A percentile compares a stretch with the other conserved stretches of the same genome.
Conservation (phyloP, 2,329 filamentous ascomycete genomes). For the Chalaropsis thielavioides region DNA sequence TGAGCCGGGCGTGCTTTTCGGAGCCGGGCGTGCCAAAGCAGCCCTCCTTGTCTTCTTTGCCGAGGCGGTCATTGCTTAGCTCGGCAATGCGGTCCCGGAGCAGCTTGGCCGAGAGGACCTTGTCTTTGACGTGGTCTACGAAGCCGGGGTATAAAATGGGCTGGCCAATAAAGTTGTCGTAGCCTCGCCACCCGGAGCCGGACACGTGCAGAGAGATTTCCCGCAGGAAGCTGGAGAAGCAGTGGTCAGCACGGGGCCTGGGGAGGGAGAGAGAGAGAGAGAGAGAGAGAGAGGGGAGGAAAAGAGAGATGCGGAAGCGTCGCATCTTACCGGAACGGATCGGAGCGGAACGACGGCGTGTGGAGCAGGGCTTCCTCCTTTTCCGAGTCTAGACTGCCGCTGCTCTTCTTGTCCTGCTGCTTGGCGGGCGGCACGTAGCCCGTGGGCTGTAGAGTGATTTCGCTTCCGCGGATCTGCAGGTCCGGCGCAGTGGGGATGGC, state of each 20-base stretch:
- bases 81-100: constrained; percentile 61
- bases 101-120: constrained; percentile 61
- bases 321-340: constrained; percentile 40
- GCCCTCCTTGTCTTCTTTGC: constrained; percentile 44
- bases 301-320: neutral
- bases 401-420: constrained; percentile 22
- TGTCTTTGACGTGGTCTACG: constrained; percentile 71
- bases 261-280: neutral
- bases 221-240: constrained; percentile 58
- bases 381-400: constrained; percentile 27
- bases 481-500: constrained; percentile 49
- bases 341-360: constrained; percentile 71
- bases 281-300: neutral
- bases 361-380: constrained; percentile 61
- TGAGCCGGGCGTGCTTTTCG: constrained; percentile 2
- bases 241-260: neutral
- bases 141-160: constrained; percentile 89
- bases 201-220: constrained; percentile 89
- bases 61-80: constrained; percentile 69
- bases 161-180: constrained; percentile 79
- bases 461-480: constrained; percentile 59
- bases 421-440: constrained; percentile 44
- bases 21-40: constrained; percentile 33
- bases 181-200: constrained; percentile 87
- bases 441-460: constrained; percentile 60